Base-by-base conservation (phyloP, 2,329 filamentous ascomycete species). In the Fusarium sterilihyphosum region DNA sequence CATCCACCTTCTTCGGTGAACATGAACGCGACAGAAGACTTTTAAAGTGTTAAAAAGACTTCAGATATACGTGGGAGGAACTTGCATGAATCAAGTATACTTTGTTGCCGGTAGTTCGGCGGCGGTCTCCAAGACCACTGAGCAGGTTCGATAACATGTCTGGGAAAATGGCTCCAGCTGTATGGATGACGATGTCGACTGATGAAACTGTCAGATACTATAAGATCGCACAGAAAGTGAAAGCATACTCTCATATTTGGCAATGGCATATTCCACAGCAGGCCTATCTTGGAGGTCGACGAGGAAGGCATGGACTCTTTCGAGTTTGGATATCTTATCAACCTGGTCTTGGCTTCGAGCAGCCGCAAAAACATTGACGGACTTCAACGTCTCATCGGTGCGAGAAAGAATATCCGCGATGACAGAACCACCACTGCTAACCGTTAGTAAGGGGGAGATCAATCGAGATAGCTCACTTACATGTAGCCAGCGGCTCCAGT, bases 181-280 rank as follows among this genome's bases (percentile, higher is more conserved):
- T 81, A 57, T 85, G 80, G 20, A 84, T 63, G 35, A 84, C 72
- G 22, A 84, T 79, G 57, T 82, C 74, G 49, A 84, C 82, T 84
- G 59, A 43, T 11, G 53, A 14, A 17, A 46, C 3, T 22, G 61
- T 78, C 29, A 76, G 37, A 17, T 2, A n/a, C 6, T 3, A 22
- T 7, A 0, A 17, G 5, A 7, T 6, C 1, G 16, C 3, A 22
- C 1, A 22, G 3, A 4, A 5, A 47, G 1, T 7, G 3, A 4
- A 22, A 26, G 65, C 79, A 13, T 54, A 81, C 81, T 79, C 22
- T 81, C 44, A 53, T 82, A 73, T 13, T 62, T 31, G 4, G 76
- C 20, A 8, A 83, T 43, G 4, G 53, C 66, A 33, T 78, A 54
- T 22, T 70, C 31, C 6, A 80, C 74, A 18, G 73, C 58, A 22